Conservation (phyloP, 2,329 filamentous ascomycete species). For the Chaetomium sp. region DNA sequence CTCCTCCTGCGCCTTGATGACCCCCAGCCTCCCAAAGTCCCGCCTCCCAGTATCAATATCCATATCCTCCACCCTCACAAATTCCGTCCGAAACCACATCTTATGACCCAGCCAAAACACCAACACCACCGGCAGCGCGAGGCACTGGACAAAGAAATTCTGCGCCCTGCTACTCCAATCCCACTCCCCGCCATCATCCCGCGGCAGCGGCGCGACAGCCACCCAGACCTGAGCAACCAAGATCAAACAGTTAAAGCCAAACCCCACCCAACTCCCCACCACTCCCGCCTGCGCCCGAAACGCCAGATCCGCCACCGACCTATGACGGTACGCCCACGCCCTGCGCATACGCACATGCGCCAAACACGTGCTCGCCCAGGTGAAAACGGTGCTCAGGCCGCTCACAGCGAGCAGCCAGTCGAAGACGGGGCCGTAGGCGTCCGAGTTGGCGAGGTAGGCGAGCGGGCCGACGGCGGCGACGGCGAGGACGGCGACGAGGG, state of each 20-base stretch:
- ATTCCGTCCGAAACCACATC: conserved; percentile 64
- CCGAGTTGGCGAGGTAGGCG: conserved; percentile 51
- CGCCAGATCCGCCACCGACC: conserved; percentile 64
- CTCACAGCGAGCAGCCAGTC: conserved; percentile 68
- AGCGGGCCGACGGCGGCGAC: conserved; percentile 54
- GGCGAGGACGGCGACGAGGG: conserved; percentile 52
- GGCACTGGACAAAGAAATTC: conserved; percentile 57
- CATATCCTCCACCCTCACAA: conserved; percentile 60
- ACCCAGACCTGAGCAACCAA: conserved; percentile 54
- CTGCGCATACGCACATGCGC: conserved; percentile 69
- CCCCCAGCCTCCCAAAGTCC: conserved; percentile 33
- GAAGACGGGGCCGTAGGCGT: conserved; percentile 54
- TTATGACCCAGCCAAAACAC: conserved; percentile 59
- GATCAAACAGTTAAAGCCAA: conserved; percentile 59
- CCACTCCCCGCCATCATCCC: conserved; percentile 34
- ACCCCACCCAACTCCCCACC: conserved; percentile 64
- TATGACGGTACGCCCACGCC: conserved; percentile 65
- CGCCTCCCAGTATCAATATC: conserved; percentile 59
- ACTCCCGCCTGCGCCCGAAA: conserved; percentile 65
- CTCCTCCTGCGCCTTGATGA: conserved; percentile 36
- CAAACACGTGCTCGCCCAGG: conserved; percentile 69
- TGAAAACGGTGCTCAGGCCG: conserved; percentile 65
- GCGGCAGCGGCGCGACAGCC: conserved; percentile 41
- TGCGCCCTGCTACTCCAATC: conserved; percentile 41
- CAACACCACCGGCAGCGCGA: conserved; percentile 57